These are phyloP conservation scores for Mallotus repandus DNA, from an alignment of 441 rosid species.

Conservation along the genomic window DNA sequence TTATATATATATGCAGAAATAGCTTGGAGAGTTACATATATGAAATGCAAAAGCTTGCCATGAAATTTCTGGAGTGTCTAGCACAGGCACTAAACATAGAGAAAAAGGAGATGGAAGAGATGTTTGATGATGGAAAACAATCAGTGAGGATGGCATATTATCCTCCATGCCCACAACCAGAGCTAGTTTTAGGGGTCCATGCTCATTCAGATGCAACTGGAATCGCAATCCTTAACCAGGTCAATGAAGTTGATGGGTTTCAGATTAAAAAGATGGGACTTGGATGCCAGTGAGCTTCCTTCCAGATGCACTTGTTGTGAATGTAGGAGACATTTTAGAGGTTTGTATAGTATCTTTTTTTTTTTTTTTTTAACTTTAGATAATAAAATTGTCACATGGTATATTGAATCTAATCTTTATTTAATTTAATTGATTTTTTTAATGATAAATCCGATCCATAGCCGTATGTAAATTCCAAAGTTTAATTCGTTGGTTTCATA, in stretches of 20 bases:
- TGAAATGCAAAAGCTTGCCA: constrained; percentile 38
- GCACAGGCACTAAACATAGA: constrained; percentile 10
- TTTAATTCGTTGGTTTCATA: too few relatives aligned
- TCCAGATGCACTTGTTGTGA: constrained; percentile 40
- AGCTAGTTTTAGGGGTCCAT: constrained; percentile 39
- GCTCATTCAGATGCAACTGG: constrained; percentile 37
- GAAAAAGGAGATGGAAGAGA: constrained; percentile 29
- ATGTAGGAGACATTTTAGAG: constrained; percentile 33
- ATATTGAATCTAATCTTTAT: too few relatives aligned
- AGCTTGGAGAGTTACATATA: constrained; percentile 34
- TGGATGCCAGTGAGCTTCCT: constrained; percentile 40
- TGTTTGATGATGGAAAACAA: constrained; percentile 41
- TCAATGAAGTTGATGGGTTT: constrained; percentile 47
- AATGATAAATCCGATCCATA: too few relatives aligned
- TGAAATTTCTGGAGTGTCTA: constrained; percentile 21
- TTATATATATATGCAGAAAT: constrained; percentile 21
- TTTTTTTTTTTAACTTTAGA: background rate
- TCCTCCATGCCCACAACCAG: constrained; percentile 55
- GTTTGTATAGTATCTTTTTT: too few relatives aligned
- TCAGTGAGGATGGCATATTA: constrained; percentile 44
- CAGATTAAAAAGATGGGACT: constrained; percentile 34
- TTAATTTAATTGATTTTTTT: too few relatives aligned
- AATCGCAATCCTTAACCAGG: constrained; percentile 43
- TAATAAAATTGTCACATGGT: too few relatives aligned
- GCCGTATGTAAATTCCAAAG: too few relatives aligned